Evolutionary conservation across 192 early-diverging fungal genomes (phyloP).

Genomic region (Backusella circina): DNA sequence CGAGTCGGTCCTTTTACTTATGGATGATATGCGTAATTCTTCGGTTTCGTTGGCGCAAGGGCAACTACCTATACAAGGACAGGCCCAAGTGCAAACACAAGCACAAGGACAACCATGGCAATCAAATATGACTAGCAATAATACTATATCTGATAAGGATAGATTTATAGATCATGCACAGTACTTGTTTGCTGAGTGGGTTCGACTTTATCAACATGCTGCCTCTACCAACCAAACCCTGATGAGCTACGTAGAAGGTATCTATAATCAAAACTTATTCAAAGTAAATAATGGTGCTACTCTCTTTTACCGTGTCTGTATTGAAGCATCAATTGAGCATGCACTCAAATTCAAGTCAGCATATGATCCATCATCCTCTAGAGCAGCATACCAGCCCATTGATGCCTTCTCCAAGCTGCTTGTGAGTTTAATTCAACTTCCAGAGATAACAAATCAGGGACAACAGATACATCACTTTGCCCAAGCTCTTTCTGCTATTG

Average conservation of each 20-base stretch:
- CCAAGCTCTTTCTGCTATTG: constrained; percentile 44
- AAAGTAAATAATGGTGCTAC: constrained; percentile 73
- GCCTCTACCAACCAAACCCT: constrained; percentile 67
- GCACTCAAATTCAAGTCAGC: constrained; percentile 56
- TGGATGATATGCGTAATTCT: constrained; percentile 71
- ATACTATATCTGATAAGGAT: constrained; percentile 34
- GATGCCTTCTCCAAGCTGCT: constrained; percentile 92
- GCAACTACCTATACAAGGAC: constrained; percentile 44
- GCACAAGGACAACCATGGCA: background rate
- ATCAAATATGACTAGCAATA: background rate
- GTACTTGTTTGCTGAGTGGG: constrained; percentile 78
- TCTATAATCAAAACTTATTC: constrained; percentile 46
- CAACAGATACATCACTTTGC: background rate
- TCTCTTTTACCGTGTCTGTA: constrained; percentile 88
- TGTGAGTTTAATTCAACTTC: constrained; percentile 73
- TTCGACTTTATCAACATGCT: constrained; percentile 66
- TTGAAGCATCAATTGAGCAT: constrained; percentile 80
- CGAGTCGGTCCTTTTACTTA: constrained; percentile 46
- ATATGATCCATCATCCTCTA: constrained; percentile 34
- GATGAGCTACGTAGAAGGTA: constrained; percentile 52
- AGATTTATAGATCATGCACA: constrained; percentile 59
- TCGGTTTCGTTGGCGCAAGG: constrained; percentile 5
- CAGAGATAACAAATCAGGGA: constrained; percentile 59
- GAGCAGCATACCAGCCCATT: constrained; percentile 75
- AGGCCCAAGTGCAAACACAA: background rate